These are phyloP conservation scores for Akanthomyces muscarius DNA, from an alignment of 2,329 filamentous ascomycete genomes.

Conservation along the genomic window DNA sequence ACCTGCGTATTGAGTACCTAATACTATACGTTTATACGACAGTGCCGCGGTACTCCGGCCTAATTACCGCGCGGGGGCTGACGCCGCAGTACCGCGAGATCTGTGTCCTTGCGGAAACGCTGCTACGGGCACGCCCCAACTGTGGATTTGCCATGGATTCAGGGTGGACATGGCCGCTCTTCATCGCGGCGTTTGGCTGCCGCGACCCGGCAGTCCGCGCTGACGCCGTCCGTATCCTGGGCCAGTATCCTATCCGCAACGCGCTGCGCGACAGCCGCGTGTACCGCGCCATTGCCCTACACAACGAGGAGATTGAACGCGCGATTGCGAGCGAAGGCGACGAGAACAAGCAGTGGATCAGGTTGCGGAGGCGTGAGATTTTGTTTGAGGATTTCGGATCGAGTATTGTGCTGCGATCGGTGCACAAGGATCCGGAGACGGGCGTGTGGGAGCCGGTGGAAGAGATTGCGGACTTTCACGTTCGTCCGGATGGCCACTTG, in stretches of 20 bases:
- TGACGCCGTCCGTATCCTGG: conserved; percentile 39
- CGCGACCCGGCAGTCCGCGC: conserved; percentile 36
- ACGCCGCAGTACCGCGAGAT: conserved; percentile 42
- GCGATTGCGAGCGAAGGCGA: conserved; percentile 30
- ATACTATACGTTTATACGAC: conserved; percentile 37
- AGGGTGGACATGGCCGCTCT: conserved; percentile 43
- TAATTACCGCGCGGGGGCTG: conserved; percentile 33
- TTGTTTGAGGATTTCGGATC: conserved; percentile 37
- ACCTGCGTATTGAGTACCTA: conserved; percentile 41
- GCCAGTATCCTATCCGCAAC: conserved; percentile 39
- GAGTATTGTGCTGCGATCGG: conserved; percentile 35
- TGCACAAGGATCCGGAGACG: conserved; percentile 29
- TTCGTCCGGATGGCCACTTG: conserved; percentile 29
- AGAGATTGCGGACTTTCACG: conserved; percentile 32
- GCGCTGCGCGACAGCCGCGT: conserved; percentile 41
- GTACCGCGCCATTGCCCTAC: conserved; percentile 36
- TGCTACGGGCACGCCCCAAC: conserved; percentile 33
- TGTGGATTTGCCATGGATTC: conserved; percentile 44
- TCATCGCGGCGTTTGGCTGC: conserved; percentile 39
- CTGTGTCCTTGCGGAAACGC: conserved; percentile 33
- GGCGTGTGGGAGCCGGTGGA: conserved; percentile 37
- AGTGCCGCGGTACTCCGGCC: conserved; percentile 35
- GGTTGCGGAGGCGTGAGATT: conserved; percentile 35
- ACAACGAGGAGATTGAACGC: conserved; percentile 35
- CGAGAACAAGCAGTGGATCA: conserved; percentile 36